Evolutionary conservation across 805 yeast species (phyloP), one percentile per base, ranked within the genome.

Genomic region (Wickerhamiella vanderwaltii): DNA sequence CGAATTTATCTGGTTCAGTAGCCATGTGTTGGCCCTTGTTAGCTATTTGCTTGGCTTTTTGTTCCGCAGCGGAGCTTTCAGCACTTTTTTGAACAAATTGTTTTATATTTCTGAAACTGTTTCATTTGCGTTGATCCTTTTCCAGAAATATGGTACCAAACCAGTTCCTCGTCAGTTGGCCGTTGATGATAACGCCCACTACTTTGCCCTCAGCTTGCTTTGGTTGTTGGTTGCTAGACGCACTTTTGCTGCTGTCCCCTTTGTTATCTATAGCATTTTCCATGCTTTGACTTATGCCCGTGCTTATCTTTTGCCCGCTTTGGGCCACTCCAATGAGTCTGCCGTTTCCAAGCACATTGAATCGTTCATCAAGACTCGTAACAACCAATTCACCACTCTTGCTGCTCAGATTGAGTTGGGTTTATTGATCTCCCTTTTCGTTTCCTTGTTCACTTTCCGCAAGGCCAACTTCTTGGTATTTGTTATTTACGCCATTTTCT

Each of bases 81-180:
- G 68, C 35, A 41, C 51, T 9, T 48, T 64, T 42, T 69, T 78
- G 64, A 83, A 83, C 64, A 68, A 72, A 39, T 51, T 71, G 43
- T 68, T 79, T 1, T 75, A 75, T 47, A 31, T 79, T 7, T 80
- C 86, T 7, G 79, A 79, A 6, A 56, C 81, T 29, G 72, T 69
- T 48, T 76, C 94, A 17, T 85, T 84, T 58, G 83, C 83, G 19
- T 73, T 87, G 46, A 80, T 85, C 45, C 60, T 80, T 23, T 76
- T 66, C 58, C 87, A 86, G 60, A 67, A 72, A 37, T 66, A 65
- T 52, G 50, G 53, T 44, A 44, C 43, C 33, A 49, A 51, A 41
- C 44, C 55, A 30, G 52, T 57, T 19, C 45, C 39, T 30, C 56
- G 38, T 48, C 48, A 28, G 48, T 51, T 42, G 53, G 50, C 71